Evolutionary conservation across 768 basidiomycete species (phyloP), one percentile per base, ranked within the genome.

Genomic region (Scleroderma citrinum): DNA sequence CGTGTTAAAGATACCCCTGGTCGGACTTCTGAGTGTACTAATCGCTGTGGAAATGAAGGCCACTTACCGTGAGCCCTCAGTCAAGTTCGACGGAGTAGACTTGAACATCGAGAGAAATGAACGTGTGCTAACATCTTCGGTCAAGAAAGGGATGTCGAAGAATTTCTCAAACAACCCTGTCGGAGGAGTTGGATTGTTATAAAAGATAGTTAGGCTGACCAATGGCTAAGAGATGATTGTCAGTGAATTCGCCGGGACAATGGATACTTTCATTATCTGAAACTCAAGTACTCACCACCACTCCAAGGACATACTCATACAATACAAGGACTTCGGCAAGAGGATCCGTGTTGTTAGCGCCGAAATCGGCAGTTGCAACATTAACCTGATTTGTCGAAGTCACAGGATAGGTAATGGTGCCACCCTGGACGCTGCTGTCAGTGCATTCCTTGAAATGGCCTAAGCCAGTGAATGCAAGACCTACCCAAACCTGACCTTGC

Each of bases 401-500:
- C n/a, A 55, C 24, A 38, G 45, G 39, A 23, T 62, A 68, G 5
- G 52, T 60, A 24, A 81, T 70, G 1, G 71, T n/a, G 1, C 81
- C 82, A 5, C 79, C 80, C 80, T 82, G 44, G 20, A n/a, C n/a
- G n/a, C n/a, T n/a, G n/a, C n/a, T n/a, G n/a, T n/a, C 4, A 12
- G 34, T n/a, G 20, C 1, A 17, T 48, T 13, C 12, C 14, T 45
- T 3, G 48, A 43, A 45, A 1, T 12, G 32, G 19, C 14, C 42
- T 12, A 12, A 37, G 37, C 5, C 4, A 2, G n/a, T n/a, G n/a
- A n/a, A n/a, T n/a, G n/a, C 8, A 36, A 41, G n/a, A 46, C 74
- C 13, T 64, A 83, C 82, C 82, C 81, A 85, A 49, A 85, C 76
- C 61, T 74, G 60, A 0, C 66, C 65, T 63, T 83, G 81, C 6